These are phyloP conservation scores for Kodamaea laetipori DNA, from an alignment of 805 yeast genomes.

Conservation along the genomic window DNA sequence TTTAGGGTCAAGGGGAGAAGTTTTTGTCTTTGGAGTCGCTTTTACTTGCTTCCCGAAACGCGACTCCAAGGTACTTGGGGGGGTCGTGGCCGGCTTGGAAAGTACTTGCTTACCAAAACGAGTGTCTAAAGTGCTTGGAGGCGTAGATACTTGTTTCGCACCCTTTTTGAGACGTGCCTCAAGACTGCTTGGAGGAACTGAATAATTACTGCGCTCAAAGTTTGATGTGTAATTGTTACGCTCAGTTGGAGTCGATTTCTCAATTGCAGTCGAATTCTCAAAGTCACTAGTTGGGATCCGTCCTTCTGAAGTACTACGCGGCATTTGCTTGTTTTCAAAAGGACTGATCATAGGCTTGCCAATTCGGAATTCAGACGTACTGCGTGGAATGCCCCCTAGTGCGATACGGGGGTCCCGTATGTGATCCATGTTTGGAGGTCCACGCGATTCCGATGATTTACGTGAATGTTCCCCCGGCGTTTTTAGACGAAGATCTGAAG, in stretches of 20 bases:
- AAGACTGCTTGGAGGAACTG: not conserved
- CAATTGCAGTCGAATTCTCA: no score
- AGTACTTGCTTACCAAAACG: conserved; percentile 2
- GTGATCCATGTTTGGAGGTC: not conserved
- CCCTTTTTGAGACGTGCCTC: not conserved
- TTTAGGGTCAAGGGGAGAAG: conserved; percentile 4
- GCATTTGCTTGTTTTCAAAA: not conserved
- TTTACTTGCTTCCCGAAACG: not conserved
- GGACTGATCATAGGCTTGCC: not conserved
- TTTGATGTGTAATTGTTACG: not conserved
- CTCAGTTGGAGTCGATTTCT: not conserved
- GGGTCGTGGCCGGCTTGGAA: not conserved
- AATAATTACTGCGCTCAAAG: not conserved
- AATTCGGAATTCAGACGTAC: not conserved
- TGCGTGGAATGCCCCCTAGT: not conserved
- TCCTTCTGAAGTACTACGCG: conserved; percentile 3
- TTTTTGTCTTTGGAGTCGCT: not conserved
- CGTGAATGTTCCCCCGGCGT: no score
- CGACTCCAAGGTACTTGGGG: no score
- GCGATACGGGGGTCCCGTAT: not conserved
- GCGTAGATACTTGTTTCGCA: not conserved
- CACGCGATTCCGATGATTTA: no score
- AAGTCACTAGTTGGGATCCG: no score
- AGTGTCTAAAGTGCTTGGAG: conserved; percentile 1
- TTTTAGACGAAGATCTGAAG: no score